phyloP scores from a whole-genome alignment of 805 yeast genomes.

The Jamesozyma rosinii region DNA sequence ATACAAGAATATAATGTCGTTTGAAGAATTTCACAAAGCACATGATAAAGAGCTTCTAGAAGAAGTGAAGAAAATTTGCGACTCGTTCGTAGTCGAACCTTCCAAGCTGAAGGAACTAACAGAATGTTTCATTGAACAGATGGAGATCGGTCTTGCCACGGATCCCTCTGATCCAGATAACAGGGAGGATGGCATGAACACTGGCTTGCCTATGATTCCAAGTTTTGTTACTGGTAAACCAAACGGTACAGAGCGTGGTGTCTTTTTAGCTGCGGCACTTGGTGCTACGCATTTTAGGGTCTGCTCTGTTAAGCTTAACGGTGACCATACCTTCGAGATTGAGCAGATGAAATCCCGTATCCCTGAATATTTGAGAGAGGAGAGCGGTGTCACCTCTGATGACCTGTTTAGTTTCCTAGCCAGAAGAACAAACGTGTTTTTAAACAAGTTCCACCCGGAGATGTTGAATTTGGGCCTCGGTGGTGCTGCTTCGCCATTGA shows the following conservation, averaged over 20 bases:
- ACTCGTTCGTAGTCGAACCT: conserved; percentile 19
- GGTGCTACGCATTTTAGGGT: conserved; percentile 97
- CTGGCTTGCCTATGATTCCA: conserved; percentile 84
- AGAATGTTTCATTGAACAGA: conserved; percentile 48
- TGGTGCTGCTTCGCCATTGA: conserved; percentile 31
- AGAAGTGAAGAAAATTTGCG: conserved; percentile 23
- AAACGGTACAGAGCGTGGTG: conserved; percentile 74
- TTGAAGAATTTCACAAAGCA: conserved; percentile 23
- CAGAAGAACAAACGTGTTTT: conserved; percentile 52
- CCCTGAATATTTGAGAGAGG: conserved; percentile 65
- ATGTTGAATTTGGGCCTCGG: conserved; percentile 25
- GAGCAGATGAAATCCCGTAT: conserved; percentile 71
- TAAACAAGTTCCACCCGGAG: conserved; percentile 56
- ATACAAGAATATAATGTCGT: too few species aligned
- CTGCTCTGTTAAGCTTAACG: conserved; percentile 71
- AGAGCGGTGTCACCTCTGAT: conserved; percentile 42
- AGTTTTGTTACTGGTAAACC: conserved; percentile 81
- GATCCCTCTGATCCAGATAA: conserved; percentile 9
- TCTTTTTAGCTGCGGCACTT: conserved; percentile 80
- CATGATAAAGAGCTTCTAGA: conserved; percentile 15
- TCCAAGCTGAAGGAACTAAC: conserved; percentile 28
- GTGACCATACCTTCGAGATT: conserved; percentile 69
- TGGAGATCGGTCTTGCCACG: conserved; percentile 45
- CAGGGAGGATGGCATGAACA: conserved; percentile 29
- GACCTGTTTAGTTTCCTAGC: conserved; percentile 73